Percentiles rank a stretch among this genome's conserved stretches.
phyloP scores from a whole-genome alignment of 257 asterid species.

The Penstemon newberryi region DNA sequence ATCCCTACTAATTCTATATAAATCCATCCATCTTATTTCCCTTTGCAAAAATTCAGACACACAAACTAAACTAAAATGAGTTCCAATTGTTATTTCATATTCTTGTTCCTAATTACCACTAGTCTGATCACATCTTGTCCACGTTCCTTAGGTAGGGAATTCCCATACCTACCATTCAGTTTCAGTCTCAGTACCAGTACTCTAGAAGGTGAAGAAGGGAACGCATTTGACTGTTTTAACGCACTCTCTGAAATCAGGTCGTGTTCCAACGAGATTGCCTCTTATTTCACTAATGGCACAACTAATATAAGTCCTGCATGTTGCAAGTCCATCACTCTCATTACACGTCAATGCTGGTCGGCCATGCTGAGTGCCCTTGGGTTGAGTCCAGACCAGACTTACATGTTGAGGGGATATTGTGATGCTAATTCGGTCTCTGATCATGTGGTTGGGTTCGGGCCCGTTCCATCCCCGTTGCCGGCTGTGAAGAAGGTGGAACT shows the following conservation, averaged over 20 bases:
- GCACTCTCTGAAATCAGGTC: slow-evolving; percentile 46
- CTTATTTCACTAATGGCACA: slow-evolving; percentile 35
- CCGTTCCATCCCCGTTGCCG: slow-evolving; percentile 24
- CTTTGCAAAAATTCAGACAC: background rate
- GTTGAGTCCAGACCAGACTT: slow-evolving; percentile 32
- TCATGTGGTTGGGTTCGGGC: slow-evolving; percentile 11
- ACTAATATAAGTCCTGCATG: slow-evolving; percentile 34
- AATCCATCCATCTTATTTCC: background rate
- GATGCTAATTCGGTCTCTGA: slow-evolving; percentile 30
- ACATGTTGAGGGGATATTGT: slow-evolving; percentile 47
- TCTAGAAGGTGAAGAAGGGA: background rate
- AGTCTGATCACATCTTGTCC: slow-evolving; percentile 15
- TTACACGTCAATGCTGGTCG: slow-evolving; percentile 55
- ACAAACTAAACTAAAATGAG: slow-evolving; percentile 24
- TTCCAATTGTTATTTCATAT: background rate
- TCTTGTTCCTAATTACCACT: slow-evolving; percentile 30
- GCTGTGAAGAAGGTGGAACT: too few relatives aligned
- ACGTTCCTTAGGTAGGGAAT: slow-evolving; percentile 12
- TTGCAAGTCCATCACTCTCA: slow-evolving; percentile 41
- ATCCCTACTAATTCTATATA: slow-evolving; percentile 24
- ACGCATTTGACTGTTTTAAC: slow-evolving; percentile 36
- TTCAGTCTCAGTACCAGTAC: background rate
- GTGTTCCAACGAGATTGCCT: slow-evolving; percentile 43
- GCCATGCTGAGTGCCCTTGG: slow-evolving; percentile 44
- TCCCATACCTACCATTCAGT: background rate